Conservation (phyloP, 768 basidiomycete genomes). For the Lactarius sanguifluus region DNA sequence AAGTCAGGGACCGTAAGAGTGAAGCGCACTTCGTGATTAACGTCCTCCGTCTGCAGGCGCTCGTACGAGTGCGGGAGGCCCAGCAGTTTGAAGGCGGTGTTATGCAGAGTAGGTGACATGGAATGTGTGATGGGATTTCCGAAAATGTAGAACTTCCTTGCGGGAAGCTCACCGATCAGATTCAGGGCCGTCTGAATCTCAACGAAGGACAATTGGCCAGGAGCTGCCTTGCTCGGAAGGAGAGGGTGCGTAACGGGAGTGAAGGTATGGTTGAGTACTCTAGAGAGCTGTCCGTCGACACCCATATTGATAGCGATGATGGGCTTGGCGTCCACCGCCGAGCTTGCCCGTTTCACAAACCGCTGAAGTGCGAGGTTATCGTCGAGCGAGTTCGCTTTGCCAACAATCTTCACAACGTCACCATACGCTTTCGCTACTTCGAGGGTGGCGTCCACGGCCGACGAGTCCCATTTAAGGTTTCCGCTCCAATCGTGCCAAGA, state of each 20-base stretch:
- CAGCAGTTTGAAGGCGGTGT: conserved; percentile 76
- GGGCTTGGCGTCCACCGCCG: conserved; percentile 60
- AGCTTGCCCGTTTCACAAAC: conserved; percentile 57
- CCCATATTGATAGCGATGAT: conserved; percentile 97
- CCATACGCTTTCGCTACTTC: conserved; percentile 63
- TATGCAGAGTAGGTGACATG: conserved; percentile 92
- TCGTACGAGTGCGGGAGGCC: conserved; percentile 84
- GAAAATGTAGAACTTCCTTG: conserved; percentile 79
- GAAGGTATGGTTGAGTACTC: conserved; percentile 81
- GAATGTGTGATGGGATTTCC: conserved; percentile 87
- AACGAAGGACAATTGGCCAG: conserved; percentile 87
- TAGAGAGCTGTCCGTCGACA: conserved; percentile 81
- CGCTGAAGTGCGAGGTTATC: conserved; percentile 80
- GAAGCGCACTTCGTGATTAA: conserved; percentile 64
- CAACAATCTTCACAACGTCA: conserved; percentile 91
- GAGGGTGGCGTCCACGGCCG: conserved; percentile 67
- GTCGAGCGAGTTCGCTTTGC: conserved; percentile 68
- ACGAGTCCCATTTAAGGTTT: conserved; percentile 73
- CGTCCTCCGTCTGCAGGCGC: conserved; percentile 67
- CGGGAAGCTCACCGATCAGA: conserved; percentile 75
- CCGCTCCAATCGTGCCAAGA: conserved; percentile 97
- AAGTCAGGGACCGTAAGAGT: conserved; percentile 68
- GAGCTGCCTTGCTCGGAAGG: conserved; percentile 84
- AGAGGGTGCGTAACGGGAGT: conserved; percentile 89
- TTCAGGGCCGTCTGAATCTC: conserved; percentile 83